Base-by-base conservation (phyloP, 352 stramenopile species). In the Phytophthora pini region DNA sequence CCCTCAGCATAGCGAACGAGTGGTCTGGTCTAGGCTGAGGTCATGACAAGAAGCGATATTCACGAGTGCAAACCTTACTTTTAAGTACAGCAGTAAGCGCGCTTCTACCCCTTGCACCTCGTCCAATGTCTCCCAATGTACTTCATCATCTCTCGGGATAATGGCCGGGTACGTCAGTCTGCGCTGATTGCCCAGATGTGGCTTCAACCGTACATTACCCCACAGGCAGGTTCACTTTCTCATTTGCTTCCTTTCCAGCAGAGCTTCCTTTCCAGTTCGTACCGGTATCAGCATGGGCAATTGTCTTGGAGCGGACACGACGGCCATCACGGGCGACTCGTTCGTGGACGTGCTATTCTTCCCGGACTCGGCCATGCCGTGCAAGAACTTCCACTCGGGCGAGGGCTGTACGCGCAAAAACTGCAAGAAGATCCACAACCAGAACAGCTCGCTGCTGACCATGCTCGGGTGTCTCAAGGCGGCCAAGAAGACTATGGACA, bases 291-390 rank as follows among this genome's bases (percentile, higher is more conserved):
- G 10, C 40, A 91, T 91, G 82, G 80, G 82, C 22, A 91, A 89
- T 61, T 89, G 82, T 59, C 64, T 91, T 20, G 78, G 78, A 41
- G 44, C 40, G 13, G 48, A 65, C 4, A 53, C 68, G 43, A 32
- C 58, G 20, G 38, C 49, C 57, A 52, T 53, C 58, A 22, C 47
- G 11, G 49, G 70, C 27, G 82, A 90, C 69, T 88, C 82, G 72
- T 89, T 88, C 58, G 72, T 87, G 40, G 82, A 91, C 45, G 82
- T 84, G 55, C 57, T 91, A 41, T 91, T 91, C 75, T 91, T 91
- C 65, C 82, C 82, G n/a, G 82, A 91, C 56, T 45, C 60, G 3
- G 68, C 51, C 29, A 82, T 91, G 74, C 82, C 82, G 4, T 91
- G 82, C 75, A 81, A 77, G 55, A 78, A 80, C 34, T 82, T 84